Evolutionary conservation across 108 stramenopile genomes (phyloP).

Genomic region (Chaetoceros muelleri): DNA sequence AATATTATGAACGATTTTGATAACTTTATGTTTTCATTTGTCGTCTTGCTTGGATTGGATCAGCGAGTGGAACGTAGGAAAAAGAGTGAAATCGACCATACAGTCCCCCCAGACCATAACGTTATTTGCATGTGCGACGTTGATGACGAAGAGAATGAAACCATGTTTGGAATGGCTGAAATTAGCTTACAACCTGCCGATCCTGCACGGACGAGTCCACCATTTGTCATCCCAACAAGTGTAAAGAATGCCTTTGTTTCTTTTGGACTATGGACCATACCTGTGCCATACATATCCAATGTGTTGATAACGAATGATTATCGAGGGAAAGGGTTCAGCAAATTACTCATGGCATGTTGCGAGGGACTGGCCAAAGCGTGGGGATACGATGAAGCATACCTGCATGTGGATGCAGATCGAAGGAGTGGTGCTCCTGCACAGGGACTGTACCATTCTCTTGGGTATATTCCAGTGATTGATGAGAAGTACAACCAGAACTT

Average conservation of each 20-base stretch:
- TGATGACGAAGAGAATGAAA: slow-evolving; percentile 5
- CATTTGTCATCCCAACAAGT: slow-evolving; percentile 38
- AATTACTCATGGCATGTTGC: slow-evolving; percentile 42
- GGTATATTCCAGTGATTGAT: slow-evolving; percentile 32
- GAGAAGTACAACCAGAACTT: slow-evolving; percentile 10
- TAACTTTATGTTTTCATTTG: background rate
- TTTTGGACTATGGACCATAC: background rate
- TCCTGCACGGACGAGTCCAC: slow-evolving; percentile 44
- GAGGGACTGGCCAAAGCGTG: slow-evolving; percentile 57
- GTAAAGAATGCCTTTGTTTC: slow-evolving; percentile 15
- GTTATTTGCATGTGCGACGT: background rate
- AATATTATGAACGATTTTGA: background rate
- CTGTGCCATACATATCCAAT: slow-evolving; percentile 41
- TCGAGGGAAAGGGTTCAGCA: slow-evolving; percentile 49
- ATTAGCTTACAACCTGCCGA: slow-evolving; percentile 50
- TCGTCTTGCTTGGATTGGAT: background rate
- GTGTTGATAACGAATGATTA: slow-evolving; percentile 30
- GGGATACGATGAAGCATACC: slow-evolving; percentile 34
- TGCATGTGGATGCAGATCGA: slow-evolving; percentile 61
- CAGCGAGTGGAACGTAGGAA: background rate
- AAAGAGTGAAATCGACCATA: background rate
- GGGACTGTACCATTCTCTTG: slow-evolving; percentile 35
- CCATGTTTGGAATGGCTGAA: slow-evolving; percentile 56
- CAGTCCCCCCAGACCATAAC: background rate
- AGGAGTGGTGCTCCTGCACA: slow-evolving; percentile 33